phyloP scores from a whole-genome alignment of 345 rosid species.

The Rhizophora apiculata region DNA sequence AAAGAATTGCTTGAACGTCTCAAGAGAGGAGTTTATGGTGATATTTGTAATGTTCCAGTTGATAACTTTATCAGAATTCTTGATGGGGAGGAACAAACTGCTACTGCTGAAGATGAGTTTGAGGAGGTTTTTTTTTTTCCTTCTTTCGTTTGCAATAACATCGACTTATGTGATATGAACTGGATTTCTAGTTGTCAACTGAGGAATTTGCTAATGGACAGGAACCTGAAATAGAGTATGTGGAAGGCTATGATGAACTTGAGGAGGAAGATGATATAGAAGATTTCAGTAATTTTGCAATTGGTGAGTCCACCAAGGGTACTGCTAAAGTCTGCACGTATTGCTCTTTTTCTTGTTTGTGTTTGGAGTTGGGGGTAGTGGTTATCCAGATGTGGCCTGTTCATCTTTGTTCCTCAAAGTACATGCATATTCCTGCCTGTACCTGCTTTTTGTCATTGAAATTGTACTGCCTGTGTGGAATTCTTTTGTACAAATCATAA shows the following conservation, averaged over 20 bases:
- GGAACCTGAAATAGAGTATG: conserved; percentile 72
- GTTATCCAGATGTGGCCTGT: background rate
- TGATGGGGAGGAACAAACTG: conserved; percentile 37
- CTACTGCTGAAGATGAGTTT: conserved; percentile 33
- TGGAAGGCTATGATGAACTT: conserved; percentile 72
- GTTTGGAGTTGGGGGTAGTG: background rate
- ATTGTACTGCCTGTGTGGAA: background rate
- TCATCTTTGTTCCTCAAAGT: background rate
- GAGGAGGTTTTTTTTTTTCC: conserved; percentile 37
- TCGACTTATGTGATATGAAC: background rate
- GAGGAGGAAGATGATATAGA: conserved; percentile 92
- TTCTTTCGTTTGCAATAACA: background rate
- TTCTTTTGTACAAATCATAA: background rate
- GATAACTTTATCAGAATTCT: conserved; percentile 44
- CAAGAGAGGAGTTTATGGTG: conserved; percentile 61
- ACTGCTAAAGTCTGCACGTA: conserved; percentile 27
- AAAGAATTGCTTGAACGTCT: conserved; percentile 81
- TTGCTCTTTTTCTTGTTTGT: background rate
- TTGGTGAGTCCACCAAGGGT: conserved; percentile 27
- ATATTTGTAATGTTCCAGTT: conserved; percentile 63
- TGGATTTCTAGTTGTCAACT: background rate
- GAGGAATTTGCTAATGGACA: conserved; percentile 29
- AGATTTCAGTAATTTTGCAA: conserved; percentile 54
- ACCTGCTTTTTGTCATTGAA: no score
- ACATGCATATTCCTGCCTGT: no score